Evolutionary conservation across 306 rosid genomes (phyloP).

Genomic region (Heteromeles arbutifolia): DNA sequence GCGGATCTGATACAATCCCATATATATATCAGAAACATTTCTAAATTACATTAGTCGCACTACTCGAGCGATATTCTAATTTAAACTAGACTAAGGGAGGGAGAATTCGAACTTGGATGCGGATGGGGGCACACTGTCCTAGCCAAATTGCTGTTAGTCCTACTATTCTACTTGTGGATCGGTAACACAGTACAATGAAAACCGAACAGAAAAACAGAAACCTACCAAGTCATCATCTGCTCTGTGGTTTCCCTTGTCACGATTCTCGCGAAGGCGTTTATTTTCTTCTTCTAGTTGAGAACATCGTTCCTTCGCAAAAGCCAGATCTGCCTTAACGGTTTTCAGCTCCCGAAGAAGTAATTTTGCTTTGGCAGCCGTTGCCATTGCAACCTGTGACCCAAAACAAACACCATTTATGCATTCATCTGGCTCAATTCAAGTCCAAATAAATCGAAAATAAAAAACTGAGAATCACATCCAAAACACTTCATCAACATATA

Average conservation of each 20-base stretch:
- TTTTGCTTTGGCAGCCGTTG: constrained; percentile 98
- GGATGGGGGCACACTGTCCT: background rate
- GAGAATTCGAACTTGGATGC: background rate
- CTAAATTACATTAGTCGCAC: background rate
- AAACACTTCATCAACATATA: background rate
- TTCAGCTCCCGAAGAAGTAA: constrained; percentile 88
- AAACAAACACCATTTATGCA: constrained; percentile 23
- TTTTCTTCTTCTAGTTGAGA: constrained; percentile 97
- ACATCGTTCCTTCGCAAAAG: constrained; percentile 85
- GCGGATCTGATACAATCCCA: constrained; percentile 48
- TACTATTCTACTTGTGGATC: background rate
- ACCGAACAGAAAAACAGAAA: background rate
- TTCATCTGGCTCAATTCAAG: constrained; percentile 9
- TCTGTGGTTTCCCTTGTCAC: constrained; percentile 61
- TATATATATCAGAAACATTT: background rate
- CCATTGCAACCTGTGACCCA: constrained; percentile 81
- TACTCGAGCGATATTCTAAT: background rate
- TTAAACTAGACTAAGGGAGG: background rate
- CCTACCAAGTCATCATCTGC: constrained; percentile 92
- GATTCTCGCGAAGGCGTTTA: constrained; percentile 65
- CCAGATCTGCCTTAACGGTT: constrained; percentile 84
- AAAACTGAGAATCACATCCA: background rate
- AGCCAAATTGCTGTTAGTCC: background rate
- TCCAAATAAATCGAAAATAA: background rate
- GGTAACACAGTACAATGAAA: background rate